These are phyloP conservation scores for Exserohilum rostratum DNA, from an alignment of 2,329 filamentous ascomycete species.

Conservation along the genomic window DNA sequence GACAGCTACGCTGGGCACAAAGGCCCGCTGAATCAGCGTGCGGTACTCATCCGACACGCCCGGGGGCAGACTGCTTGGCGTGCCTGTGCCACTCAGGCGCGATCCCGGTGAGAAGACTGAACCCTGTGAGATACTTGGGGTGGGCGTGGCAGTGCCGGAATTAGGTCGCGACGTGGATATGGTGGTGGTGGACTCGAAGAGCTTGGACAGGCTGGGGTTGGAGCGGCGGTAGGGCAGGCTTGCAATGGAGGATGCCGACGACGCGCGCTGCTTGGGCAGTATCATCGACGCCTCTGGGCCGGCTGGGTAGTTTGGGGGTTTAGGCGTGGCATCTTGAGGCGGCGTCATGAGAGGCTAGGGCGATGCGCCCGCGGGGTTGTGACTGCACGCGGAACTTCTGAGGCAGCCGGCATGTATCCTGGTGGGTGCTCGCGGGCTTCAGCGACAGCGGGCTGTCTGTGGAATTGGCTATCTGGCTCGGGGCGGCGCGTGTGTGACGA, in stretches of 20 bases:
- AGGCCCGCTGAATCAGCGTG: conserved; percentile 77
- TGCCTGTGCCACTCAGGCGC: conserved; percentile 44
- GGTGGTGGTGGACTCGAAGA: conserved; percentile 59
- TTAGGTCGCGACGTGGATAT: conserved; percentile 50
- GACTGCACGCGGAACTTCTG: conserved; percentile 36
- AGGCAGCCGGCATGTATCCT: conserved; percentile 45
- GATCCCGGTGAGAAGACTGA: conserved; percentile 55
- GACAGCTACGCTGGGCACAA: conserved; percentile 87
- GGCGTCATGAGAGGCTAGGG: conserved; percentile 50
- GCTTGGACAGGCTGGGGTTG: conserved; percentile 58
- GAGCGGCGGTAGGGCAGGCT: conserved; percentile 61
- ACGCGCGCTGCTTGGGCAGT: conserved; percentile 65
- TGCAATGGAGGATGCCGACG: conserved; percentile 65
- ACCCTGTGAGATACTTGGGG: conserved; percentile 39
- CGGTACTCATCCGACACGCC: conserved; percentile 61
- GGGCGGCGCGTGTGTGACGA: conserved; percentile 26
- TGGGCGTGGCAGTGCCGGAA: conserved; percentile 54
- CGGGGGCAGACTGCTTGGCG: conserved; percentile 49
- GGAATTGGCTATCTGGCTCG: conserved; percentile 15
- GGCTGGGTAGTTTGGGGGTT: conserved; percentile 54
- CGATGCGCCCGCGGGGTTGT: conserved; percentile 42
- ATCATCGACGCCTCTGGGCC: conserved; percentile 68
- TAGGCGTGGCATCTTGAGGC: conserved; percentile 48
- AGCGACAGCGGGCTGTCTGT: conserved; percentile 8
- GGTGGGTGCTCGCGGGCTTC: conserved; percentile 6